Base-by-base conservation (phyloP, 192 early-diverging fungal species). In the Lobosporangium transversale region DNA sequence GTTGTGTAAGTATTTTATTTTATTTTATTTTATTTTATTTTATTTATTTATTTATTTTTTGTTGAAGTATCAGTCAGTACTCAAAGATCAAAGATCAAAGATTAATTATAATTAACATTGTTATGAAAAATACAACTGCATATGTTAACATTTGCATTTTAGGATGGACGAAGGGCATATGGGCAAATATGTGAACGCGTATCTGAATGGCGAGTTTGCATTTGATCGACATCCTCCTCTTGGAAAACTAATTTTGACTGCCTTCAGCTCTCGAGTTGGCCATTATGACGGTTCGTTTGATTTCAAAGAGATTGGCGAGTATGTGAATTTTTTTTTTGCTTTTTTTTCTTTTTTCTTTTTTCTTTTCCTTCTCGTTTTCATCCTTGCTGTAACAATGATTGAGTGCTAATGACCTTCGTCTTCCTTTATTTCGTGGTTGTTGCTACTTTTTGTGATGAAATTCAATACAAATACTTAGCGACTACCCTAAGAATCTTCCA, bases 281-380 rank as follows among this genome's bases (percentile, higher is more conserved):
- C 89, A 93, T 3, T 97, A 95, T 65, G 87, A 95, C 61, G 95
- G 94, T 17, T 71, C 90, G 40, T 98, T 96, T 79, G 82, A 92
- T 49, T 98, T 98, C 70, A 92, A 96, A 49, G 85, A 90, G 47
- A 96, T 97, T 79, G 93, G 93, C 45, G 84, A 89, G 82, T 86
- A 74, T 70, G 79, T n/a, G n/a, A n/a, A n/a, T n/a, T n/a, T n/a
- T n/a, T 66, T n/a, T 14, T 58, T 14, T 42, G 40, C 2, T 15
- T 10, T 42, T 18, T 24, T 7, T 5, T 37, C 26, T 35, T 36
- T 29, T 20, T 49, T 12, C 35, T n/a, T 36, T 37, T 29, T 0
- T 30, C 24, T 24, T 53, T 12, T 54, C 2, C 33, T 33, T 14
- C 51, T 4, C 23, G 51, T 53, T 30, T 29, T 29, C 30, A 5